Percentiles rank a stretch among this genome's conserved stretches.
Conservation (phyloP, 2,329 filamentous ascomycete species). For the Curvularia verruculosa region DNA sequence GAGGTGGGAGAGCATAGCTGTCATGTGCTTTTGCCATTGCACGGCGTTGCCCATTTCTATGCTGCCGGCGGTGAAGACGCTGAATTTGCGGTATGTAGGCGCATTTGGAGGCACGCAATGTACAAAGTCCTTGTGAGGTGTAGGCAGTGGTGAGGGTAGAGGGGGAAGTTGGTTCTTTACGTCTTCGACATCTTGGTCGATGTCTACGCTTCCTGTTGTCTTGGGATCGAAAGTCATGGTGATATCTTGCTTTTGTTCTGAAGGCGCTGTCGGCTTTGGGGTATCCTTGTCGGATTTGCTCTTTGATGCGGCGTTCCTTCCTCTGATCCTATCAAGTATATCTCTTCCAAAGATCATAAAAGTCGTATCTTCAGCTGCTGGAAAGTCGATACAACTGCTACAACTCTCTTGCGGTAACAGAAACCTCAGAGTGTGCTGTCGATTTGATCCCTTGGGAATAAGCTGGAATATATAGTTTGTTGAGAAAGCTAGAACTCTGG, state of each 20-base stretch:
- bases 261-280: background rate
- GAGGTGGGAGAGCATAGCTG: constrained; percentile 47
- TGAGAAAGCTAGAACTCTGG: constrained; percentile 13
- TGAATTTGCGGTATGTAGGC: constrained; percentile 34
- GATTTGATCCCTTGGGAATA: constrained; percentile 16
- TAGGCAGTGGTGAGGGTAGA: constrained; percentile 15
- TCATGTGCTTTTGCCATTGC: constrained; percentile 61
- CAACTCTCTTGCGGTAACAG: constrained; percentile 8
- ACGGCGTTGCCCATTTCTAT: constrained; percentile 55
- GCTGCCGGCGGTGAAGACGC: constrained; percentile 65
- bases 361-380: background rate
- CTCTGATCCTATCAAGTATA: background rate
- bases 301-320: background rate
- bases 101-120: constrained; percentile 26
- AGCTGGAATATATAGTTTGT: constrained; percentile 19
- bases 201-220: constrained; percentile 12
- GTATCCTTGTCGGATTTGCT: background rate
- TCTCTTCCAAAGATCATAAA: background rate
- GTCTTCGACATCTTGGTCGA: constrained; percentile 32
- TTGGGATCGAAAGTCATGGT: background rate
- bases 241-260: background rate
- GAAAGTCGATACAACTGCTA: constrained; percentile 3
- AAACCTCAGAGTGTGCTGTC: constrained; percentile 6
- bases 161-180: constrained; percentile 28
- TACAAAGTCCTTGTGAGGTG: constrained; percentile 19